These are phyloP conservation scores for Puccinia sorghi DNA, from an alignment of 1,284 basidiomycete species.

Conservation along the genomic window DNA sequence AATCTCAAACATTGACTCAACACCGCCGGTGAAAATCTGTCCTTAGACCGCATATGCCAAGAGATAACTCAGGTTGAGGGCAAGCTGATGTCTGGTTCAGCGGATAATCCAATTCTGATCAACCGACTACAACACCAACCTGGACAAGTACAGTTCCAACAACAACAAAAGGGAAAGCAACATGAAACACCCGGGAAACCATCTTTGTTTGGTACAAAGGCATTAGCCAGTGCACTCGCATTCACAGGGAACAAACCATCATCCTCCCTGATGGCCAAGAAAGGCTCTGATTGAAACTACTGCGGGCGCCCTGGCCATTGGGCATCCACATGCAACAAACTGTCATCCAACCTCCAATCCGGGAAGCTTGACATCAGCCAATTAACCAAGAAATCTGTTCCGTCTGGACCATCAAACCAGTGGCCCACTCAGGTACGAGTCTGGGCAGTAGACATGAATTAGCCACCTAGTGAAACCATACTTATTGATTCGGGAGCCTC, in stretches of 20 bases:
- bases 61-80: not conserved
- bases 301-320: not conserved
- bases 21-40: not conserved
- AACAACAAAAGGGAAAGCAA: too few species aligned
- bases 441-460: not conserved
- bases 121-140: not conserved
- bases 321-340: not conserved
- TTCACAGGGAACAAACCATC: not conserved
- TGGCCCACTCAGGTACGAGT: not conserved
- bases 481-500: slow-evolving; percentile 3
- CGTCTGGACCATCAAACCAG: too few species aligned
- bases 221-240: not conserved
- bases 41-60: not conserved
- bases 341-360: not conserved
- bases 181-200: too few species aligned
- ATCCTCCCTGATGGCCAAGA: not conserved
- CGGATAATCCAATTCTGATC: not conserved
- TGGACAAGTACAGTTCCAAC: not conserved
- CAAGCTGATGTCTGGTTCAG: not conserved
- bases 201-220: not conserved
- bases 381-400: not conserved
- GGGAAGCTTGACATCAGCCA: not conserved
- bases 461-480: not conserved
- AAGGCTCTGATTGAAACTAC: not conserved
- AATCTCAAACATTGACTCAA: not conserved